Evolutionary conservation across 108 stramenopile species (phyloP).

Genomic region (Cylindrotheca closterium): DNA sequence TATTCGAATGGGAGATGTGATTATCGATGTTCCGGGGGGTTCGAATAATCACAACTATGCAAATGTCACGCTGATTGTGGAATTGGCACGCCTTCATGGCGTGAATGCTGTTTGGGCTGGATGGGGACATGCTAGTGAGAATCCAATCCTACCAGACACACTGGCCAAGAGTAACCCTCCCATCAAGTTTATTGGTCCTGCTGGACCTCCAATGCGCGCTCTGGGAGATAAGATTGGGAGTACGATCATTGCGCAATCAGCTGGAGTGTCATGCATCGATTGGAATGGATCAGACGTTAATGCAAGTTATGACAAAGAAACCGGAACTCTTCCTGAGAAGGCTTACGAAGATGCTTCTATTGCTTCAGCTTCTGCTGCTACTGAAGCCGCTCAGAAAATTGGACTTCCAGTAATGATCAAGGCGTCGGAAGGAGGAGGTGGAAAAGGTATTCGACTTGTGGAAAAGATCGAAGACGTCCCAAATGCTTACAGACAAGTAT

Average conservation of each 20-base stretch:
- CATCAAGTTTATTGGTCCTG: constrained; percentile 97
- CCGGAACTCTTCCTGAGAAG: constrained; percentile 79
- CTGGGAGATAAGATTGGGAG: constrained; percentile 99
- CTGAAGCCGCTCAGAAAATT: constrained; percentile 74
- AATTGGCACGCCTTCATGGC: constrained; percentile 94
- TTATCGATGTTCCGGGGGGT: constrained; percentile 99
- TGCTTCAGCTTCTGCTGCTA: constrained; percentile 72
- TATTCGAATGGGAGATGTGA: constrained; percentile 99
- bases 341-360: constrained; percentile 90
- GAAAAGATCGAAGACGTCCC: constrained; percentile 69
- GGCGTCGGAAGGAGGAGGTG: constrained; percentile 99
- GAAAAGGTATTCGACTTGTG: constrained; percentile 97
- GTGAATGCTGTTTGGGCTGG: constrained; percentile 99
- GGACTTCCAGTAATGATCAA: constrained; percentile 99
- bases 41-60: constrained; percentile 99
- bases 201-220: constrained; percentile 97
- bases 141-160: constrained; percentile 93
- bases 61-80: constrained; percentile 98
- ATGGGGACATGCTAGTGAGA: constrained; percentile 99
- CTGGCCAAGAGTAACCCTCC: constrained; percentile 78
- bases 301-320: constrained; percentile 72
- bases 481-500: constrained; percentile 95
- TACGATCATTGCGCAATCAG: constrained; percentile 98
- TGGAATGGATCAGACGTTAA: constrained; percentile 94
- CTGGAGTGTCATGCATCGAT: constrained; percentile 95